Base-by-base conservation (phyloP, 352 stramenopile genomes). In the Phytophthora meadii region DNA sequence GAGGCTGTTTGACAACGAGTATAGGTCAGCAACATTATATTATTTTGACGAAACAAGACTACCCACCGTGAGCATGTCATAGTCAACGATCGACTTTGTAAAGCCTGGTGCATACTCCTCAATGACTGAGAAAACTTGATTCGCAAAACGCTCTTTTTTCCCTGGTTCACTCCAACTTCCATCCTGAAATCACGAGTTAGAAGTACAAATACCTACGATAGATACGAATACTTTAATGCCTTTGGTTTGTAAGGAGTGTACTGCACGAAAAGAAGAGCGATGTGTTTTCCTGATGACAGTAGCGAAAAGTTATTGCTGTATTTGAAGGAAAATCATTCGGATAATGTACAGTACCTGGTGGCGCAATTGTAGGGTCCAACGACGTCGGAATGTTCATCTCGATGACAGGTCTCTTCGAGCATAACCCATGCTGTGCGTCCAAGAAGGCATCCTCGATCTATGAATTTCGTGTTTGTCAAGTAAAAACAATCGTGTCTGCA, bases 351-450 rank as follows among this genome's bases (percentile, higher is more conserved):
- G 28, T 44, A 91, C 85, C 85, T 76, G 77, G 75, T 7, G 86
- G 86, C 11, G 86, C 82, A 60, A 94, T 91, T 1, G 88, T 88
- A 5, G 64, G 60, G 54, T 97, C 91, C 6, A 98, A 40, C 0
- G 87, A 90, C 3, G 92, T 97, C 3, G 92, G 92, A 11, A 97
- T 82, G 36, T 94, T 97, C 91, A 97, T 96, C 60, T 98, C 91
- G 42, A 97, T 94, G 12, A 97, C 76, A 40, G 92, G 91, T 27
- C 88, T 79, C 41, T 61, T 81, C 11, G 92, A 93, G 11, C 79
- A 70, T 34, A 82, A 76, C 47, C 87, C 87, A 48, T 79, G 69
- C 42, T 94, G 80, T 10, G 84, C 88, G 41, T 97, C 87, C n/a
- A 90, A 46, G 59, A 87, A 97, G 11, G 91, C 91, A 45, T 90